These are phyloP conservation scores for Skeletonema potamos DNA, from an alignment of 108 stramenopile genomes.

Conservation along the genomic window DNA sequence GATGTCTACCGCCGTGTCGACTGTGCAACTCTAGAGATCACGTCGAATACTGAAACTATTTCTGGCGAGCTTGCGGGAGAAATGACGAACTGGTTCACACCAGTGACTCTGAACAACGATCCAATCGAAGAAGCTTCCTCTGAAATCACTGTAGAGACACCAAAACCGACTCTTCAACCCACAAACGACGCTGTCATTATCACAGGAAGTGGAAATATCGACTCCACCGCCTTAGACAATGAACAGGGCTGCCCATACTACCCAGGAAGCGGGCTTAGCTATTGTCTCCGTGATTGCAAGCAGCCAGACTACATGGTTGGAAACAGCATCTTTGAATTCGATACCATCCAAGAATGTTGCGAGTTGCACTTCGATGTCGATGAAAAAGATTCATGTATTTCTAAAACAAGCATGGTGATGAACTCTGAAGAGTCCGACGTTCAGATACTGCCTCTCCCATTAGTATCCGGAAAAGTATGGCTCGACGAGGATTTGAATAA, in stretches of 20 bases:
- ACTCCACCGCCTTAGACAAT: neutral
- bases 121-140: neutral
- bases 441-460: neutral
- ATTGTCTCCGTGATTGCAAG: slow-evolving; percentile 32
- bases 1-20: slow-evolving; percentile 23
- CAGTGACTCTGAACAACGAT: neutral
- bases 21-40: slow-evolving; percentile 6
- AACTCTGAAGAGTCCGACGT: neutral
- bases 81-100: neutral
- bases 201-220: neutral
- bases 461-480: slow-evolving; percentile 13
- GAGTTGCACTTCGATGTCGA: slow-evolving; percentile 5
- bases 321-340: slow-evolving; percentile 25
- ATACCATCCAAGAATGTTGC: slow-evolving; percentile 12
- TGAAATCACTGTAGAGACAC: neutral
- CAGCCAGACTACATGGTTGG: slow-evolving; percentile 30
- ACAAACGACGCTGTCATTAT: neutral
- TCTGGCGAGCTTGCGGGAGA: neutral
- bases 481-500: slow-evolving; percentile 12
- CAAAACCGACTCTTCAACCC: neutral
- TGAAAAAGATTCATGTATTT: slow-evolving; percentile 1
- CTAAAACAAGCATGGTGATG: neutral
- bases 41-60: neutral
- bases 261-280: slow-evolving; percentile 21
- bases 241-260: slow-evolving; percentile 18